phyloP scores from a whole-genome alignment of 2,329 filamentous ascomycete species.

The Colletotrichum tropicale region DNA sequence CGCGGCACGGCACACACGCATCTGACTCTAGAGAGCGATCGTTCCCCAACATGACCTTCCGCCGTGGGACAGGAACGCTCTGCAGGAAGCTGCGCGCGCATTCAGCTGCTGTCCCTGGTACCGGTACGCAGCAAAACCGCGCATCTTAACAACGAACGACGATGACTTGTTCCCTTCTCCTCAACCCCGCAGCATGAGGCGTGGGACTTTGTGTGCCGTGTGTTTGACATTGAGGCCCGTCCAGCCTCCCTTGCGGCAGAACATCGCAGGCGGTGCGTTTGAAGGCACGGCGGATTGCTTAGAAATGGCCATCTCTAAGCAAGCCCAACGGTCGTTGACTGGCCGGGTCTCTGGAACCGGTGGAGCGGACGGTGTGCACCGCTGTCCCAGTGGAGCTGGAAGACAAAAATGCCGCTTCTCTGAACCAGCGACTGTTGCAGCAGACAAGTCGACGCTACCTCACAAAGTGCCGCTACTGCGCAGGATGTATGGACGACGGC shows the following conservation, averaged over 20 bases:
- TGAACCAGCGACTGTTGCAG: not conserved
- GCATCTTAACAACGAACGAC: not conserved
- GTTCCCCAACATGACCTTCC: not conserved
- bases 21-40: not conserved
- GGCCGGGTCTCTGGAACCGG: not conserved
- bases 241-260: not conserved
- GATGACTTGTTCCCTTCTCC: not conserved
- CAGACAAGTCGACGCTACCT: not conserved
- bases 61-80: not conserved
- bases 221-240: not conserved
- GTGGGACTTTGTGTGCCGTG: not conserved
- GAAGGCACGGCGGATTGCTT: not conserved
- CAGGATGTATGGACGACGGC: not conserved
- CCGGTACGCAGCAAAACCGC: not conserved
- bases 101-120: not conserved
- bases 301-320: not conserved
- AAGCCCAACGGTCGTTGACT: not conserved
- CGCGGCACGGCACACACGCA: not conserved
- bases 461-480: not conserved
- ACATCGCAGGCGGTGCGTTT: not conserved
- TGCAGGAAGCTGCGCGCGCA: not conserved
- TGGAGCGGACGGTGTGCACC: slow-evolving; percentile 3
- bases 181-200: slow-evolving; percentile 3
- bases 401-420: slow-evolving; percentile 12
- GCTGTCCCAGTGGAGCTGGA: slow-evolving; percentile 4